Conservation (phyloP, 352 stramenopile species). For the Globisporangium nodosum region DNA sequence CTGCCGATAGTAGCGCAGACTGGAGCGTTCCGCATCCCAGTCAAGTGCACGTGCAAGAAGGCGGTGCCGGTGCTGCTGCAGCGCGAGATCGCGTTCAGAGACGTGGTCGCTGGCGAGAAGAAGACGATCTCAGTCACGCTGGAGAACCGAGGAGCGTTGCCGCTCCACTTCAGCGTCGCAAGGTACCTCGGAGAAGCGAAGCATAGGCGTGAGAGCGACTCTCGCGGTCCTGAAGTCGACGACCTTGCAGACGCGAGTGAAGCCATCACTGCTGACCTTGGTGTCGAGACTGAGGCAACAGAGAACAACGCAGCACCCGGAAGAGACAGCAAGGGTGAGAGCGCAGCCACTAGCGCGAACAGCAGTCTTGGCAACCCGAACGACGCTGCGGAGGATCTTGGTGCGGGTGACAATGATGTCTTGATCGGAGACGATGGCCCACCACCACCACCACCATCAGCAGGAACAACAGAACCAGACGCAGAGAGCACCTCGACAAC, state of each 20-base stretch:
- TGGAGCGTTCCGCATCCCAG: conserved; percentile 65
- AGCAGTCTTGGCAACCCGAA: conserved; percentile 4
- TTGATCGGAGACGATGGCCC: background rate
- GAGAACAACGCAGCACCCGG: background rate
- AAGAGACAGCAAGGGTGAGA: background rate
- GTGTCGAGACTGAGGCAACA: background rate
- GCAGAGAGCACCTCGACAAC: background rate
- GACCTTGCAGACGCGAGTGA: background rate
- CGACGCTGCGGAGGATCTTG: background rate
- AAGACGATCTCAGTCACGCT: conserved; percentile 45
- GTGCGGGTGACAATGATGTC: no score
- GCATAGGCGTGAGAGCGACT: background rate
- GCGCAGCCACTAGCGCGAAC: background rate
- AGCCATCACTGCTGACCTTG: background rate
- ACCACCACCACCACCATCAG: background rate
- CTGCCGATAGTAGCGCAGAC: conserved; percentile 74
- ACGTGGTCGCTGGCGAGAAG: conserved; percentile 79
- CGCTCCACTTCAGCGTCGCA: conserved; percentile 39
- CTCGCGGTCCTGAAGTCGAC: conserved; percentile 7
- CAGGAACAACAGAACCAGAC: background rate
- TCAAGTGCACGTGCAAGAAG: conserved; percentile 83
- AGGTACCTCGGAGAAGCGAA: background rate
- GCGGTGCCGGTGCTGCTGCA: conserved; percentile 54
- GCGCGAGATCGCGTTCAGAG: conserved; percentile 41
- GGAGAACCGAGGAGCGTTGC: conserved; percentile 68